These are phyloP conservation scores for Trichoderma atroviride DNA, from an alignment of 2,329 filamentous ascomycete genomes.

Conservation along the genomic window DNA sequence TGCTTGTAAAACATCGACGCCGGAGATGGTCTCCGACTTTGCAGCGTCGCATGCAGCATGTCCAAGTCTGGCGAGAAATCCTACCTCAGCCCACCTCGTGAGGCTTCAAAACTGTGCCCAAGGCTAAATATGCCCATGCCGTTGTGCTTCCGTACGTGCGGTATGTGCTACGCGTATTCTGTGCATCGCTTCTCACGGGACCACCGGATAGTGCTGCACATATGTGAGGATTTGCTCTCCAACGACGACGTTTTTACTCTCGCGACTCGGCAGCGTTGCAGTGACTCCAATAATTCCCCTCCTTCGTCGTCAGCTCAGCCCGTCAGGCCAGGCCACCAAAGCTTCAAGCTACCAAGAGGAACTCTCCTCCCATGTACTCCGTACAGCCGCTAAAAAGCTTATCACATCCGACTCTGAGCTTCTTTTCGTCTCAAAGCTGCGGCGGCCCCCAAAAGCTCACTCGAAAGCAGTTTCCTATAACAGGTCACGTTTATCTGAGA, in stretches of 20 bases:
- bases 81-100: slow-evolving; percentile 6
- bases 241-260: neutral
- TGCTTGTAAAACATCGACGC: neutral
- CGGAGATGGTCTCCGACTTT: neutral
- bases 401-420: neutral
- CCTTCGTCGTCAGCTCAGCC: neutral
- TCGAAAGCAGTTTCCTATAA: neutral
- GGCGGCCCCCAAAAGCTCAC: neutral
- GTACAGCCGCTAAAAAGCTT: neutral
- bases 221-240: neutral
- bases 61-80: slow-evolving; percentile 3
- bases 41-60: slow-evolving; percentile 20
- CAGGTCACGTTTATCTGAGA: slow-evolving; percentile 19
- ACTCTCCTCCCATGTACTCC: neutral
- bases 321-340: neutral
- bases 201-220: slow-evolving; percentile 8
- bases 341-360: neutral
- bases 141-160: neutral
- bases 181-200: slow-evolving; percentile 6
- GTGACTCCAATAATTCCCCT: neutral
- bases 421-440: neutral
- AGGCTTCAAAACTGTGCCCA: slow-evolving; percentile 1
- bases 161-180: neutral
- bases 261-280: slow-evolving; percentile 7
- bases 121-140: neutral